Conservation (phyloP, 169 alveolate species). For the Plasmodium vivax region DNA sequence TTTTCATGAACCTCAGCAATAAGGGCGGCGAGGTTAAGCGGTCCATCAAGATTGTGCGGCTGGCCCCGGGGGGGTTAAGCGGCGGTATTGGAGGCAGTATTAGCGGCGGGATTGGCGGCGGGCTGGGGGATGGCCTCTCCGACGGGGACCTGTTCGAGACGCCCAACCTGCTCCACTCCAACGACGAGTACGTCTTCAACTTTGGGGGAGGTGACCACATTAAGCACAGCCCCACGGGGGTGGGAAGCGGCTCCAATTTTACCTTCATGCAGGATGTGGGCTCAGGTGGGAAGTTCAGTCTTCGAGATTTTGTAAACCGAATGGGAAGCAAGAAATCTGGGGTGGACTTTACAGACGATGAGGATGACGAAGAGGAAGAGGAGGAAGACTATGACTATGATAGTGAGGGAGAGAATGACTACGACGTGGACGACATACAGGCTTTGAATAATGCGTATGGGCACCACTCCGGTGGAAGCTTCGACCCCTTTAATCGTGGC, state of each 20-base stretch:
- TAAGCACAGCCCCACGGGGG: neutral
- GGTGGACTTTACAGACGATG: neutral
- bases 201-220: neutral
- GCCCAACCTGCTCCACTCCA: neutral
- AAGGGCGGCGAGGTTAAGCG: neutral
- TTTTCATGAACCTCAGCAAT: slow-evolving; percentile 3
- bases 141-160: neutral
- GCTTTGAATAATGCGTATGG: neutral
- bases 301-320: neutral
- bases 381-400: neutral
- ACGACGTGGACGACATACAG: neutral
- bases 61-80: neutral
- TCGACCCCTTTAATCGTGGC: neutral
- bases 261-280: neutral
- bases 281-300: neutral
- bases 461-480: neutral
- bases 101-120: neutral
- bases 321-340: neutral
- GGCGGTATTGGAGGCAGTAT: neutral
- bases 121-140: neutral
- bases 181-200: neutral
- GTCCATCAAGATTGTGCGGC: slow-evolving; percentile 12
- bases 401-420: neutral
- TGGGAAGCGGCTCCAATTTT: neutral
- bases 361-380: slow-evolving; percentile 11